Percentiles rank a stretch among this genome's conserved stretches.
These are phyloP conservation scores for Ogataea methylovora DNA, from an alignment of 805 yeast species.

Conservation along the genomic window DNA sequence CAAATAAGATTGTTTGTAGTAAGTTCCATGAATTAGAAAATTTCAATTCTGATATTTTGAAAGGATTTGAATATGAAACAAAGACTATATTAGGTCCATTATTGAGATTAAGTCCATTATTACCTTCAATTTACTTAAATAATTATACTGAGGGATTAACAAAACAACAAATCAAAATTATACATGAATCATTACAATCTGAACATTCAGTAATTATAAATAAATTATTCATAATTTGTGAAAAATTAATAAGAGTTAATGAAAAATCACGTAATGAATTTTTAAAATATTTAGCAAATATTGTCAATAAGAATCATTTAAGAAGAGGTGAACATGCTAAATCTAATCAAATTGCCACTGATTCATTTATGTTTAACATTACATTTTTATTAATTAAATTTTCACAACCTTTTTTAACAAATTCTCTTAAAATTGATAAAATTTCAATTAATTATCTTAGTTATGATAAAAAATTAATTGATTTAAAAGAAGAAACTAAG, in stretches of 20 bases:
- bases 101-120: slow-evolving; percentile 66
- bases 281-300: slow-evolving; percentile 60
- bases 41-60: slow-evolving; percentile 39
- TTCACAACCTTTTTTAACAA: slow-evolving; percentile 70
- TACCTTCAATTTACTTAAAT: slow-evolving; percentile 37
- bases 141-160: slow-evolving; percentile 34
- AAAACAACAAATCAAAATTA: slow-evolving; percentile 36
- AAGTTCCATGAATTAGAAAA: slow-evolving; percentile 49
- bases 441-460: slow-evolving; percentile 68
- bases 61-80: slow-evolving; percentile 49
- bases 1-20: slow-evolving; percentile 55
- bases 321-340: slow-evolving; percentile 83
- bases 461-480: slow-evolving; percentile 42
- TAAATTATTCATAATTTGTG: slow-evolving; percentile 60
- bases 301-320: slow-evolving; percentile 77
- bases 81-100: slow-evolving; percentile 72
- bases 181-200: slow-evolving; percentile 53
- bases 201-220: slow-evolving; percentile 56
- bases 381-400: slow-evolving; percentile 59
- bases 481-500: slow-evolving; percentile 75
- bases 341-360: slow-evolving; percentile 56
- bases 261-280: slow-evolving; percentile 54
- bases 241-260: slow-evolving; percentile 71
- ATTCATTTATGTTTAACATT: slow-evolving; percentile 78
- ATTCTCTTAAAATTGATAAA: slow-evolving; percentile 60